A percentile compares a stretch with the other conserved stretches of the same genome.
phyloP scores from a whole-genome alignment of 345 rosid species.

The Alliaria petiolata region DNA sequence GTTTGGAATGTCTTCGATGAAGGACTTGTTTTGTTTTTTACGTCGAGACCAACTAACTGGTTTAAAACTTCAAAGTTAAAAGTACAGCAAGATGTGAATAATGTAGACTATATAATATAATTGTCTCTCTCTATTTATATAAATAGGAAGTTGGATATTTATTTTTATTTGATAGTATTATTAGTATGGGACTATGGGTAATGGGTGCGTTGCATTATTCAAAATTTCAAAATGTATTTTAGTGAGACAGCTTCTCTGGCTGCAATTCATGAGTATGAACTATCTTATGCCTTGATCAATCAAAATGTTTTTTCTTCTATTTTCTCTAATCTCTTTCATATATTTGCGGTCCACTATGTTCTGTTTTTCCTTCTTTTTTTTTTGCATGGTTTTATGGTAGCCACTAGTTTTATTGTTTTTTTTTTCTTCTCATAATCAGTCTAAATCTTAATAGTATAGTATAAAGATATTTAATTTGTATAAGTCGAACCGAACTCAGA shows the following conservation, averaged over 20 bases:
- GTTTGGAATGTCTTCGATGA: conserved; percentile 21
- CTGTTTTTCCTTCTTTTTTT: not conserved
- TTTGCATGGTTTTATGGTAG: conserved; percentile 10
- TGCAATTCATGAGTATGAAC: conserved; percentile 21
- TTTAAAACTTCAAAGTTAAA: conserved; percentile 19
- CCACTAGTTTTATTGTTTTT: not conserved
- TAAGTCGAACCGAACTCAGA: not conserved
- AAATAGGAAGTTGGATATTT: conserved; percentile 8
- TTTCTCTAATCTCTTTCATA: conserved; percentile 20
- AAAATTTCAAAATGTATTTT: conserved; percentile 21
- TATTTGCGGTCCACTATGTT: conserved; percentile 12
- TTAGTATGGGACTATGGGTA: conserved; percentile 19
- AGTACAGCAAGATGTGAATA: conserved; percentile 25
- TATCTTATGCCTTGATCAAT: conserved; percentile 20
- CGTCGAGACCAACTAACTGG: conserved; percentile 22
- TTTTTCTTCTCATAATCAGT: not conserved
- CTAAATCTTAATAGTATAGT: not conserved
- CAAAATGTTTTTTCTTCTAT: conserved; percentile 14
- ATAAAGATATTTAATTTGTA: not conserved
- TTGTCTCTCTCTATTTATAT: not conserved
- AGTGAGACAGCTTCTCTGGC: conserved; percentile 34
- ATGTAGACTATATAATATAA: conserved; percentile 13
- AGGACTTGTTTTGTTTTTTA: conserved; percentile 27
- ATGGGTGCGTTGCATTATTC: conserved; percentile 28
- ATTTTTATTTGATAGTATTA: conserved; percentile 25